Conservation (phyloP, 2,329 filamentous ascomycete species). For the Chrysoporthe puriensis region DNA sequence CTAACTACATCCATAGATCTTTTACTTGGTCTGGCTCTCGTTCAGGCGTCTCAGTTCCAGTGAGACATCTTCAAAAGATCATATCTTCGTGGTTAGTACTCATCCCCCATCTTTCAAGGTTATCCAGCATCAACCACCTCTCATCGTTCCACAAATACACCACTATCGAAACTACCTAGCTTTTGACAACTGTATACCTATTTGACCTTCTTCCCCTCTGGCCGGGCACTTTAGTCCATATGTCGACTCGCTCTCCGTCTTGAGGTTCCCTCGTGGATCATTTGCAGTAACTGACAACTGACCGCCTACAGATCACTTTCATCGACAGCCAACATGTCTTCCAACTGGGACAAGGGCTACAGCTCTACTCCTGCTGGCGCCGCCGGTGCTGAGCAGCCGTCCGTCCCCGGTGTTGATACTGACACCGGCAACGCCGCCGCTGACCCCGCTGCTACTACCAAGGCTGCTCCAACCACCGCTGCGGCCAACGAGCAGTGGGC, state of each 20-base stretch:
- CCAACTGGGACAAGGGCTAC: conserved; percentile 24
- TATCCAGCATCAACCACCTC: neutral
- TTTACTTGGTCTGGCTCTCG: neutral
- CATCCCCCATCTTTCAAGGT: neutral
- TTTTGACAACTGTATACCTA: neutral
- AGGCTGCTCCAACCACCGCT: conserved; percentile 17
- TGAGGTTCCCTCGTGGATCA: neutral
- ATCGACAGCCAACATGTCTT: conserved; percentile 32
- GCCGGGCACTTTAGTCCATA: neutral
- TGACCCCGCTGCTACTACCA: neutral
- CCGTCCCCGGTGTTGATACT: conserved; percentile 23
- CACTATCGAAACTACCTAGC: neutral
- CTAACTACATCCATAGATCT: neutral
- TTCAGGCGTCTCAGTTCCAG: neutral
- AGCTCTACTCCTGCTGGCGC: neutral
- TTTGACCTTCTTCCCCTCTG: neutral
- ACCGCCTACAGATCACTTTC: neutral
- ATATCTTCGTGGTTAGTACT: neutral
- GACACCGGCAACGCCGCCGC: neutral
- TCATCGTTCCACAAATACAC: neutral
- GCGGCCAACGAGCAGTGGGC: conserved; percentile 40
- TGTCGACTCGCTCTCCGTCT: neutral
- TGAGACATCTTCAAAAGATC: too few species aligned
- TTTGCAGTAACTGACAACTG: neutral
- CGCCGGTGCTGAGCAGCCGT: conserved; percentile 6